These are phyloP conservation scores for Turritis glabra DNA, from an alignment of 345 rosid genomes.

Conservation along the genomic window DNA sequence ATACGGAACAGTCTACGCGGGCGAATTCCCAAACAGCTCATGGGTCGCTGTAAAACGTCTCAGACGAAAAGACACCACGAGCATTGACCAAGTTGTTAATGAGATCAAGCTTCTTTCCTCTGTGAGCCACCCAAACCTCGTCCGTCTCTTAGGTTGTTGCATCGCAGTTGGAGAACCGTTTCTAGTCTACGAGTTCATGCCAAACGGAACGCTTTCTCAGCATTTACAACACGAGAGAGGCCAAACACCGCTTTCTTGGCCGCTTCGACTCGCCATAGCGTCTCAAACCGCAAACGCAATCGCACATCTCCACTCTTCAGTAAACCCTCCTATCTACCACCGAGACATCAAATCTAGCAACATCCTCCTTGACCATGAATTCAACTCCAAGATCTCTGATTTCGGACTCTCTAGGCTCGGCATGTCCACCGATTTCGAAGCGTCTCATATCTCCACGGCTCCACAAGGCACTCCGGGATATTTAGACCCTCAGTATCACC, in stretches of 20 bases:
- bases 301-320: conserved; percentile 73
- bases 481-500: conserved; percentile 88
- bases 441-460: conserved; percentile 83
- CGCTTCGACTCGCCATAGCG: conserved; percentile 62
- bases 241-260: conserved; percentile 62
- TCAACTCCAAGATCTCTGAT: conserved; percentile 80
- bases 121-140: conserved; percentile 77
- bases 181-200: conserved; percentile 84
- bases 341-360: conserved; percentile 88
- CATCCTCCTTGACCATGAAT: conserved; percentile 69
- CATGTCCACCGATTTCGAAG: conserved; percentile 45
- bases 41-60: conserved; percentile 83
- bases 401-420: conserved; percentile 92
- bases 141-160: conserved; percentile 81
- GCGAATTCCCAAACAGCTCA: conserved; percentile 54
- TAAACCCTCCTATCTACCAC: conserved; percentile 79
- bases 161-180: conserved; percentile 70
- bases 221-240: conserved; percentile 75
- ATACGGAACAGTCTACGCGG: conserved; percentile 83
- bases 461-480: conserved; percentile 97
- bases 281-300: conserved; percentile 78
- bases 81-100: conserved; percentile 68
- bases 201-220: conserved; percentile 81
- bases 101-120: conserved; percentile 87
- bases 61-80: conserved; percentile 50